A percentile compares a stretch with the other conserved stretches of the same genome.
phyloP scores from a whole-genome alignment of 441 rosid genomes.

The Adansonia madagascariensis region DNA sequence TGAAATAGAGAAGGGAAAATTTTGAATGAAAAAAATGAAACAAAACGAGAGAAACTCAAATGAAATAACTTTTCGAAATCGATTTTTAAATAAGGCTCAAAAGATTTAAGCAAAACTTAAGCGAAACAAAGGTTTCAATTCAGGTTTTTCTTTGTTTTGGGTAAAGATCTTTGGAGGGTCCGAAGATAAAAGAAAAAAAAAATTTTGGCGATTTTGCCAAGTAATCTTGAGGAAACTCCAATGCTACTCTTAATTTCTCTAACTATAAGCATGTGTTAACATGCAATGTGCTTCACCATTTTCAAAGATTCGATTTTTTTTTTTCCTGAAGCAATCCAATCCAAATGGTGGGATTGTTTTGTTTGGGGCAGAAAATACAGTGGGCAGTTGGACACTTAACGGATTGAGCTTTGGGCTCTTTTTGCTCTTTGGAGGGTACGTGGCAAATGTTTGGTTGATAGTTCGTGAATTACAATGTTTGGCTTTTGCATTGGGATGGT shows the following conservation, averaged over 20 bases:
- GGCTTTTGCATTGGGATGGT: neutral
- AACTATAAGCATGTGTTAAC: neutral
- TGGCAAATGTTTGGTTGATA: conserved; percentile 7
- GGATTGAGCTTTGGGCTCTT: neutral
- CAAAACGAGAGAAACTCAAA: conserved; percentile 16
- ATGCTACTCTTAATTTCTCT: conserved; percentile 31
- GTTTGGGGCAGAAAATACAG: neutral
- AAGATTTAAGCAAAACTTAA: neutral
- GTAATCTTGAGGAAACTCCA: conserved; percentile 51
- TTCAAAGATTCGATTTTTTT: conserved; percentile 27
- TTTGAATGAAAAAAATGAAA: conserved; percentile 8
- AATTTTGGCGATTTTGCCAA: conserved; percentile 49
- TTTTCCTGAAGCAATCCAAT: neutral
- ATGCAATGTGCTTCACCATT: conserved; percentile 20
- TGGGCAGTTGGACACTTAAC: neutral
- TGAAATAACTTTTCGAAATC: neutral
- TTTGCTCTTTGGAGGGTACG: neutral
- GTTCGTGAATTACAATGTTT: neutral
- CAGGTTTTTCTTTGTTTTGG: neutral
- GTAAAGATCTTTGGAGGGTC: conserved; percentile 43
- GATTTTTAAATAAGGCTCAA: conserved; percentile 5
- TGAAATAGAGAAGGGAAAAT: neutral
- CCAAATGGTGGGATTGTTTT: conserved; percentile 7
- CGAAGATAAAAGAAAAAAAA: conserved; percentile 30
- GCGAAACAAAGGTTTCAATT: conserved; percentile 8